phyloP scores from a whole-genome alignment of 345 rosid genomes.

The Acer saccharum region DNA sequence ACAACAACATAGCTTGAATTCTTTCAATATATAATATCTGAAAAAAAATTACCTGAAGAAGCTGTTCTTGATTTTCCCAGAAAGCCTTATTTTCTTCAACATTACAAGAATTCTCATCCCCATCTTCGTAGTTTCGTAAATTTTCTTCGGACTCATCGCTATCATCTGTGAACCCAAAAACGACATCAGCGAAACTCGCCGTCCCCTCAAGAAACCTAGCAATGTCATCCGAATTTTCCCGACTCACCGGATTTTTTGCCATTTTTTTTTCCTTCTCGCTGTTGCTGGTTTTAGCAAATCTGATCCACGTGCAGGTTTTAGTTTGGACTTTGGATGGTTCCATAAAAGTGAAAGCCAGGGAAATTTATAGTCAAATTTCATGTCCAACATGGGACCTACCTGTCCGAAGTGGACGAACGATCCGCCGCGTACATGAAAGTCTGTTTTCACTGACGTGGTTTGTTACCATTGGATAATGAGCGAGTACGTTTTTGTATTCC shows the following conservation, averaged over 20 bases:
- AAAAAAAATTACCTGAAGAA: slow-evolving; percentile 59
- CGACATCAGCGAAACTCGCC: slow-evolving; percentile 55
- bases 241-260: slow-evolving; percentile 24
- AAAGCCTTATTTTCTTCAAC: slow-evolving; percentile 54
- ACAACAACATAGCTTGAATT: not conserved
- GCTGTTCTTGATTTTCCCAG: slow-evolving; percentile 74
- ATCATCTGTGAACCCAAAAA: slow-evolving; percentile 61
- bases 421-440: slow-evolving; percentile 48
- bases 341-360: not conserved
- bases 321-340: not conserved
- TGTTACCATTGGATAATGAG: slow-evolving; percentile 10
- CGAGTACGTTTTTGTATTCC: not conserved
- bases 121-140: slow-evolving; percentile 20
- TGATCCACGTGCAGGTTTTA: slow-evolving; percentile 2
- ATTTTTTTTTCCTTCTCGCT: not conserved
- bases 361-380: slow-evolving; percentile 22
- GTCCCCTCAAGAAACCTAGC: slow-evolving; percentile 52
- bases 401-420: slow-evolving; percentile 48
- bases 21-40: not conserved
- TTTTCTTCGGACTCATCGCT: slow-evolving; percentile 29
- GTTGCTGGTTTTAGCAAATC: not conserved
- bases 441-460: slow-evolving; percentile 31
- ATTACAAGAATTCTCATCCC: slow-evolving; percentile 20
- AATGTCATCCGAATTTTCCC: slow-evolving; percentile 48
- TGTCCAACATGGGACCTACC: slow-evolving; percentile 30